phyloP scores from a whole-genome alignment of 208 protist genomes.

The Phytomonas sp. region DNA sequence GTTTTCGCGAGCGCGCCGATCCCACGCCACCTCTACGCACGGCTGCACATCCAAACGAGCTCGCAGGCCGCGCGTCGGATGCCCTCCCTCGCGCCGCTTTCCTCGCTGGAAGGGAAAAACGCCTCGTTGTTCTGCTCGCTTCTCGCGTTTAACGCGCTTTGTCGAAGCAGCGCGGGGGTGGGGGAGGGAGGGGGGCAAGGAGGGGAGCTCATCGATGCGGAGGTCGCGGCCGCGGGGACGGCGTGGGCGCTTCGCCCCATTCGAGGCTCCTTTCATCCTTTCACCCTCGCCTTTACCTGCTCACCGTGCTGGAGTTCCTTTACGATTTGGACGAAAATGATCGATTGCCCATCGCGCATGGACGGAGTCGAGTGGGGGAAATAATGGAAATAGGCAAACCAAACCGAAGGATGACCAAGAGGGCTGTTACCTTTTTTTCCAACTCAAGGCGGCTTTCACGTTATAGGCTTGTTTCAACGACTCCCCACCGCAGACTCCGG shows the following conservation, averaged over 20 bases:
- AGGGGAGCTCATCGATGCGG: slow-evolving; percentile 21
- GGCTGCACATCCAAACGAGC: slow-evolving; percentile 56
- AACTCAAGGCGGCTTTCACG: no score
- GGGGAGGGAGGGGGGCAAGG: slow-evolving; percentile 26
- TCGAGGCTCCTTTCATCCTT: slow-evolving; percentile 20
- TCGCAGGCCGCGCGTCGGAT: slow-evolving; percentile 31
- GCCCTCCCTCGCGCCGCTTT: slow-evolving; percentile 25
- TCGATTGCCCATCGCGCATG: no score
- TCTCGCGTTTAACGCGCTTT: slow-evolving; percentile 28
- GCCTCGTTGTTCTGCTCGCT: slow-evolving; percentile 17
- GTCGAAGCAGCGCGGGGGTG: slow-evolving; percentile 18
- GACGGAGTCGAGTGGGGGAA: no score
- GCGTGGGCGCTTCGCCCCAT: slow-evolving; percentile 22
- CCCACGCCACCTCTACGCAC: slow-evolving; percentile 54
- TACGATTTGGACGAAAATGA: slow-evolving; percentile 12
- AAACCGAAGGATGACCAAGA: no score
- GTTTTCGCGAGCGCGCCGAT: slow-evolving; percentile 68
- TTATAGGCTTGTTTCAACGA: no score
- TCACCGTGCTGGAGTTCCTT: background rate
- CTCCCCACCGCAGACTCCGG: no score
- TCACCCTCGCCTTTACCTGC: slow-evolving; percentile 4
- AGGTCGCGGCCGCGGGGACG: slow-evolving; percentile 22
- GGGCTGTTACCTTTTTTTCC: no score
- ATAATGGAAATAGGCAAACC: no score
- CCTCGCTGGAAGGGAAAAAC: slow-evolving; percentile 10